Evolutionary conservation across 768 basidiomycete species (phyloP).

Genomic region (Rickenella mellea): DNA sequence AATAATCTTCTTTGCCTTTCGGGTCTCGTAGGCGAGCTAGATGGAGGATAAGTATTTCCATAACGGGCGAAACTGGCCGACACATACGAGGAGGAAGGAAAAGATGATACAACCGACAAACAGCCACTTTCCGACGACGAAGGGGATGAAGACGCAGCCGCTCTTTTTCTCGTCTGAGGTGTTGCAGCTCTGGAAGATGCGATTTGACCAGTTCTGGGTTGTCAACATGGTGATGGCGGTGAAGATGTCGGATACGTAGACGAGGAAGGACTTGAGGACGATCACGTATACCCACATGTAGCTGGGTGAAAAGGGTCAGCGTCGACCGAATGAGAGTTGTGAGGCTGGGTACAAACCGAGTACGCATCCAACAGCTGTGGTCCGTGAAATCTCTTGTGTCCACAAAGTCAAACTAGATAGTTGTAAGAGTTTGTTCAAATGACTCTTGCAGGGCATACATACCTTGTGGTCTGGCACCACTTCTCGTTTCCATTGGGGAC

Average conservation of each 20-base stretch:
- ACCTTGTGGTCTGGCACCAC: conserved; percentile 98
- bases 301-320: conserved; percentile 28
- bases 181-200: conserved; percentile 75
- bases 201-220: conserved; percentile 82
- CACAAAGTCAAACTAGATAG: conserved; percentile 85
- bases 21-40: conserved; percentile 84
- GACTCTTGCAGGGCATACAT: conserved; percentile 9
- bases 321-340: conserved; percentile 2
- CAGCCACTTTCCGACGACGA: conserved; percentile 87
- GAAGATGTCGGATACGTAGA: conserved; percentile 97
- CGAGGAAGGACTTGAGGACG: conserved; percentile 91
- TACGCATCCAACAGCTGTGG: conserved; percentile 76
- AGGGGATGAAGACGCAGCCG: conserved; percentile 80
- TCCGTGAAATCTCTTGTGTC: conserved; percentile 89
- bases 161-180: conserved; percentile 27
- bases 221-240: conserved; percentile 95
- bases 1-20: conserved; percentile 91
- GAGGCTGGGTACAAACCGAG: conserved; percentile 48
- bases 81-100: conserved; percentile 84
- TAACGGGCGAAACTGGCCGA: neutral
- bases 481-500: conserved; percentile 92
- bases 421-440: neutral
- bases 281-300: conserved; percentile 91
- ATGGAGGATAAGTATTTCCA: neutral
- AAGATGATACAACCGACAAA: conserved; percentile 98